Evolutionary conservation across 208 protist species (phyloP), one percentile per base, ranked within the genome.

Genomic region (Acanthamoeba rhysodes): DNA sequence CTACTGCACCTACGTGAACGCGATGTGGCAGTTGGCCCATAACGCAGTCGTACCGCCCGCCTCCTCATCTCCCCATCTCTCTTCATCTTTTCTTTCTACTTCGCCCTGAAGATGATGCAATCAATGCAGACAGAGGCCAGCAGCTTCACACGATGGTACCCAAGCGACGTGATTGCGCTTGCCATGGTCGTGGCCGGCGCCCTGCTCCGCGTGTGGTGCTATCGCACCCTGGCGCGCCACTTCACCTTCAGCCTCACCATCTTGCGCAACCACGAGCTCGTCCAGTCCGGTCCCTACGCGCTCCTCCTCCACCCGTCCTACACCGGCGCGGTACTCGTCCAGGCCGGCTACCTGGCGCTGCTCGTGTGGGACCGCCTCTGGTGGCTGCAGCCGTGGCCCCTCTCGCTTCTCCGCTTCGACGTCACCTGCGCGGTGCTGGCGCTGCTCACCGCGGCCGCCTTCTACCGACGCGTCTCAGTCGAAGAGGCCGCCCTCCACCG

Each of bases 221-320:
- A 84, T 29, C 74, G 74, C 20, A 50, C 29, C 20, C 37, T 84
- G 74, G 74, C 74, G 74, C 74, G 37, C 22, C 74, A 84, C 74
- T 84, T 84, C 32, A 84, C 74, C n/a, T 84, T 84, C 22, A 6
- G 5, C n/a, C 24, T 84, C 41, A 84, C 74, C 74, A 84, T 84
- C 74, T 20, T 55, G 16, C 74, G 74, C 34, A 53, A 84, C 74
- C 74, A 84, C 45, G 74, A 84, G 74, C 74, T 84, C 41, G 74
- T 84, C 20, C 74, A 84, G 74, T 53, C 74, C 7, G 74, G 74
- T 16, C 74, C 74, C 74, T 84, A 84, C 74, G 74, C 74, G 41
- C 74, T 84, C 22, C 74, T 84, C 74, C 41, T 84, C 41, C 74
- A 84, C 45, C 74, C 74, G 14, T 84, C 74, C 74, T 84, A 84